Evolutionary conservation across 495 filamentous ascomycete species (phyloP).

Genomic region (Penicillium longicatenatum): DNA sequence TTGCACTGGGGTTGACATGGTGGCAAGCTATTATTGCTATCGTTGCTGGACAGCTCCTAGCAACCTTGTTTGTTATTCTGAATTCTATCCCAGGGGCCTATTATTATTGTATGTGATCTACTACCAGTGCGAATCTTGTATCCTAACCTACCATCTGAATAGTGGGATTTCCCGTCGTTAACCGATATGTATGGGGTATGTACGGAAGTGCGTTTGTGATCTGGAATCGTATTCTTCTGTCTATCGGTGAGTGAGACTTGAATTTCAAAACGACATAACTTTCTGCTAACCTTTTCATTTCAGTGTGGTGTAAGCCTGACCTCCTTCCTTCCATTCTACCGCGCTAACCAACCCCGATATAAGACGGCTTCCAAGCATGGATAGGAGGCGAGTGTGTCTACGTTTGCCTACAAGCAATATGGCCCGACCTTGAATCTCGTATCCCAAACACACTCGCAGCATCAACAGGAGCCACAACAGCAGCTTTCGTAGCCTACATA

Average conservation of each 20-base stretch:
- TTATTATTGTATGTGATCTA: constrained; percentile 19
- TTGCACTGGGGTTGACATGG: constrained; percentile 30
- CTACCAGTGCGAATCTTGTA: neutral
- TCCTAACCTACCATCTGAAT: neutral
- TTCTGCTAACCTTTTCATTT: neutral
- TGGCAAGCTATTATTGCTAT: constrained; percentile 30
- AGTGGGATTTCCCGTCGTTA: constrained; percentile 28
- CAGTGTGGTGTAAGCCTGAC: constrained; percentile 11
- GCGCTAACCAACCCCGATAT: neutral
- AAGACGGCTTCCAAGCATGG: constrained; percentile 31
- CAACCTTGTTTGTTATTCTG: constrained; percentile 17
- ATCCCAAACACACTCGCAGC: constrained; percentile 31
- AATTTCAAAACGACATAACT: neutral
- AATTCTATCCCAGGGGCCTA: constrained; percentile 26
- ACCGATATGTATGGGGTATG: constrained; percentile 31
- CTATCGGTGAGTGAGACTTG: constrained; percentile 17
- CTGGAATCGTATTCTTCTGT: constrained; percentile 32
- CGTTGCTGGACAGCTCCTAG: constrained; percentile 18
- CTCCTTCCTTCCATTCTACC: neutral
- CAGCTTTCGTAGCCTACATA: constrained; percentile 27
- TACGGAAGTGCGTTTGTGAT: constrained; percentile 30
- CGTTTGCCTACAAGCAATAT: constrained; percentile 27
- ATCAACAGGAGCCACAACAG: constrained; percentile 30
- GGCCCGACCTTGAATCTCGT: constrained; percentile 20
- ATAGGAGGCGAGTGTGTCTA: constrained; percentile 31